Evolutionary conservation across 352 stramenopile genomes (phyloP).

Genomic region (Blastocystis sp.): DNA sequence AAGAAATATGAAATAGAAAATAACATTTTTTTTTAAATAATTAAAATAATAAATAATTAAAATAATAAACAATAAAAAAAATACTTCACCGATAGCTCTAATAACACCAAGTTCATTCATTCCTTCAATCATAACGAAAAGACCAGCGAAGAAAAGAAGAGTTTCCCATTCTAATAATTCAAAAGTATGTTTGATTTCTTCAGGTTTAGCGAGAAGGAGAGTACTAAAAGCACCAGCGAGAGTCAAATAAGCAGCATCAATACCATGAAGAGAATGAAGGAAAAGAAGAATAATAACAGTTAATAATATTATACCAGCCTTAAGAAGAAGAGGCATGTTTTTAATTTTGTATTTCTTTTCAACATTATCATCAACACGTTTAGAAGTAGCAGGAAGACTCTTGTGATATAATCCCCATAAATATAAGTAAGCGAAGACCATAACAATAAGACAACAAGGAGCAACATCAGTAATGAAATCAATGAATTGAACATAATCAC

Average conservation of each 20-base stretch:
- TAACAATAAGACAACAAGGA: conserved; percentile 46
- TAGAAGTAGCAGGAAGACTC: conserved; percentile 31
- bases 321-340: conserved; percentile 39
- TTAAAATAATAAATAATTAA: too few relatives aligned
- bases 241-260: conserved; percentile 49
- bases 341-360: conserved; percentile 39
- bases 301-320: conserved; percentile 36
- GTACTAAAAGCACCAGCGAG: conserved; percentile 47
- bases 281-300: conserved; percentile 51
- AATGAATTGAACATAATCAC: conserved; percentile 48
- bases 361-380: conserved; percentile 16
- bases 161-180: conserved; percentile 49
- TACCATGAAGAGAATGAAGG: conserved; percentile 49
- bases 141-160: conserved; percentile 48
- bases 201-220: conserved; percentile 46
- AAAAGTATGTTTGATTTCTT: conserved; percentile 48
- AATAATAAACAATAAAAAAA: conserved; percentile 43
- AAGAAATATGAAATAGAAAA: too few relatives aligned
- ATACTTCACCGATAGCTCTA: conserved; percentile 42
- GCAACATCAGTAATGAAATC: conserved; percentile 49
- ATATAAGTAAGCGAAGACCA: conserved; percentile 37
- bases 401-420: conserved; percentile 43
- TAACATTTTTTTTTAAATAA: too few relatives aligned
- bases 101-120: conserved; percentile 47
- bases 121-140: conserved; percentile 50